A percentile compares a stretch with the other conserved stretches of the same genome.
Evolutionary conservation across 805 yeast species (phyloP).

Genomic region (Saturnispora diversa): DNA sequence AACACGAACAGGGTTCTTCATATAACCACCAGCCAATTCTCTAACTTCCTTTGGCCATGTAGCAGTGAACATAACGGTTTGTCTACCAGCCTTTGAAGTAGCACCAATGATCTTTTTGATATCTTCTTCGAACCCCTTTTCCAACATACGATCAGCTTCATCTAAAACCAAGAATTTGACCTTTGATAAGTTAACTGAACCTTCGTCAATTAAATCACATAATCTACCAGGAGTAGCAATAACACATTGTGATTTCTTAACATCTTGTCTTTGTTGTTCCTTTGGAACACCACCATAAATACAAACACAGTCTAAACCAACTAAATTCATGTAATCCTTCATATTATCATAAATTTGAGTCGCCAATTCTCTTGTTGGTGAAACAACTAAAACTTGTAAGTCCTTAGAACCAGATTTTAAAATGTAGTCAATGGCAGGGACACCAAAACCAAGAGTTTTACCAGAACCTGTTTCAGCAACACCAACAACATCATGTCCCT

Average conservation of each 20-base stretch:
- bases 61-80: conserved; percentile 98
- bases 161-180: conserved; percentile 82
- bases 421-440: conserved; percentile 84
- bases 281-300: conserved; percentile 97
- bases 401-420: conserved; percentile 38
- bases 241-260: conserved; percentile 64
- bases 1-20: conserved; percentile 80
- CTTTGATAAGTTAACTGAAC: conserved; percentile 58
- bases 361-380: conserved; percentile 97
- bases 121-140: conserved; percentile 96
- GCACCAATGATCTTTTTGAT: conserved; percentile 69
- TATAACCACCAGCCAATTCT: conserved; percentile 77
- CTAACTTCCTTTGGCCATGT: conserved; percentile 99
- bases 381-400: conserved; percentile 71
- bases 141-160: conserved; percentile 98
- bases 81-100: conserved; percentile 51
- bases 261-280: conserved; percentile 72
- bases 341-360: conserved; percentile 86
- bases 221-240: conserved; percentile 99
- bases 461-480: conserved; percentile 98
- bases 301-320: conserved; percentile 66
- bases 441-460: conserved; percentile 93
- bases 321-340: conserved; percentile 51
- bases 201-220: conserved; percentile 83
- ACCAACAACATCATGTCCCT: conserved; percentile 80